Conservation (phyloP, 2,329 filamentous ascomycete genomes). For the Nothophoma quercina region DNA sequence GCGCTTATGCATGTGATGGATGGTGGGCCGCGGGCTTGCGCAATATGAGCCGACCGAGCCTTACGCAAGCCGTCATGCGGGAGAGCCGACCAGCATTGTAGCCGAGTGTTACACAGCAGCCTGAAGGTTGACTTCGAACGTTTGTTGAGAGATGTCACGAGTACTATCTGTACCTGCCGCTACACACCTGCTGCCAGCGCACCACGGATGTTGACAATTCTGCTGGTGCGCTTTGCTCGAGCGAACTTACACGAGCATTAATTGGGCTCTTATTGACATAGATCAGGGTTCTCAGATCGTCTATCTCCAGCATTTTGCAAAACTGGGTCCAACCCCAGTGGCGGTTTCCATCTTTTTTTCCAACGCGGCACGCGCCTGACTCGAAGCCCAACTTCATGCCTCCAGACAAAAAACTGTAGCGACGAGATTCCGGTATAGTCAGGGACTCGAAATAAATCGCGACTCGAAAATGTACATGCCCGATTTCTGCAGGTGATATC, state of each 20-base stretch:
- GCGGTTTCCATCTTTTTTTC: too few species aligned
- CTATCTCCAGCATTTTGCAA: neutral
- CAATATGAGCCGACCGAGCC: slow-evolving; percentile 16
- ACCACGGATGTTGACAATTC: neutral
- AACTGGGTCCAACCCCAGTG: neutral
- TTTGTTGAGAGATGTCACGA: slow-evolving; percentile 14
- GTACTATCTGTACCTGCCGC: slow-evolving; percentile 1
- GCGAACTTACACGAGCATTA: slow-evolving; percentile 1
- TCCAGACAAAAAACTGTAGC: neutral
- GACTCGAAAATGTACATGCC: neutral
- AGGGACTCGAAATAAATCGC: neutral
- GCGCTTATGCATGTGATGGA: slow-evolving; percentile 44
- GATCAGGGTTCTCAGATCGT: neutral
- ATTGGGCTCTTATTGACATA: neutral
- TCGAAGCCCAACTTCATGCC: neutral
- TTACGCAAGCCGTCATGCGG: slow-evolving; percentile 12
- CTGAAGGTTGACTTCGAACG: neutral
- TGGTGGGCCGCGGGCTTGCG: slow-evolving; percentile 26
- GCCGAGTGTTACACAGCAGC: slow-evolving; percentile 31
- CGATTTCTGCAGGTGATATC: neutral
- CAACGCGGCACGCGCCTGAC: neutral
- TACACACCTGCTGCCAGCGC: neutral
- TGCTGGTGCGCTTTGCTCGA: slow-evolving; percentile 1
- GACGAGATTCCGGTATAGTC: neutral
- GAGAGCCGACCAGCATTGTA: slow-evolving; percentile 17